Percentiles rank a stretch among this genome's conserved stretches.
Conservation (phyloP, 2,329 filamentous ascomycete genomes). For the Botrytis paeoniae region DNA sequence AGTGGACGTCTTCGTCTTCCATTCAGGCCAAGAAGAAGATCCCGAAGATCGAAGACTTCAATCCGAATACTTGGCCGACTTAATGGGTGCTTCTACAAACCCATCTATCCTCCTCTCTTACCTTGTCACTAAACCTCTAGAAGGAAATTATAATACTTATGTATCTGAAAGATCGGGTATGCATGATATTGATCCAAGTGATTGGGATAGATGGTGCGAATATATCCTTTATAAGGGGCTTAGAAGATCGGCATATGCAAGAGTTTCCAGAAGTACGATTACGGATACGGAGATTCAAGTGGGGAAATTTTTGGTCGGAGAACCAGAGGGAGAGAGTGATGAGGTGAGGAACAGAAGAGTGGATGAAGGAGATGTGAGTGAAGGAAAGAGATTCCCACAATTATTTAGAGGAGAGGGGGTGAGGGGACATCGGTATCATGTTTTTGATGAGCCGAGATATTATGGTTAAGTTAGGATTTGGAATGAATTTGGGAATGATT, state of each 20-base stretch:
- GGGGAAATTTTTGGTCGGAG: conserved; percentile 87
- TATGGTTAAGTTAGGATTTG: conserved; percentile 38
- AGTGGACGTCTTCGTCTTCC: conserved; percentile 95
- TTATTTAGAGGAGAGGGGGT: conserved; percentile 84
- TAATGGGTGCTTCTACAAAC: conserved; percentile 80
- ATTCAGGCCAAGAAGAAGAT: conserved; percentile 97
- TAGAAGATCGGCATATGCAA: conserved; percentile 81
- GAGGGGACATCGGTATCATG: conserved; percentile 87
- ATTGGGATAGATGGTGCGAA: conserved; percentile 99
- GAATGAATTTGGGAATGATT: neutral
- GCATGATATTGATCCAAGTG: conserved; percentile 87
- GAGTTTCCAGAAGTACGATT: conserved; percentile 84
- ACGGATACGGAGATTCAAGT: conserved; percentile 97
- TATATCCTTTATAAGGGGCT: conserved; percentile 95
- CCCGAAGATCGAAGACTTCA: conserved; percentile 86
- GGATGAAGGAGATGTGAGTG: conserved; percentile 69
- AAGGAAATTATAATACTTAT: conserved; percentile 97
- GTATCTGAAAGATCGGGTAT: conserved; percentile 84
- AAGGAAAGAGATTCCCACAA: conserved; percentile 77
- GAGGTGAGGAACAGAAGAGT: conserved; percentile 58
- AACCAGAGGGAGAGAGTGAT: conserved; percentile 57
- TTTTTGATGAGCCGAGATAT: conserved; percentile 89
- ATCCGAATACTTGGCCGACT: conserved; percentile 75
- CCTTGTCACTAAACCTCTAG: conserved; percentile 81
- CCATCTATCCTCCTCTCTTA: conserved; percentile 87